A percentile compares a stretch with the other conserved stretches of the same genome.
Evolutionary conservation across 2,329 filamentous ascomycete genomes (phyloP).

Genomic region (Hawksworthiomyces lignivorus): DNA sequence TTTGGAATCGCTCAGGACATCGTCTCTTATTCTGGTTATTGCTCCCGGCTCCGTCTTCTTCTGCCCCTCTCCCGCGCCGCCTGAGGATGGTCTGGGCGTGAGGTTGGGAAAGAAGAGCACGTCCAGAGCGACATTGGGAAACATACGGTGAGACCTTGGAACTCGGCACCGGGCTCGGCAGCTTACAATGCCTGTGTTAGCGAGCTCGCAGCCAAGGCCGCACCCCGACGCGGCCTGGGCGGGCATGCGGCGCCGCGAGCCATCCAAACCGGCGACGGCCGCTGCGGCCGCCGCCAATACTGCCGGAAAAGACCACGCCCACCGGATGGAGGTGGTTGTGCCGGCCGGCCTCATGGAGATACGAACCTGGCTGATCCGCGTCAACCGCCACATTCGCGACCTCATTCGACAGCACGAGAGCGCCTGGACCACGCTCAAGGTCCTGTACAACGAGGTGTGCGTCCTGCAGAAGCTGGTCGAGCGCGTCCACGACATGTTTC

Average conservation of each 20-base stretch:
- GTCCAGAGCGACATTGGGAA: no score
- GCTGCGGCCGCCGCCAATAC: not conserved
- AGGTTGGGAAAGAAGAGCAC: no score
- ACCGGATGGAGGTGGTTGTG: not conserved
- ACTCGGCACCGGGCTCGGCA: no score
- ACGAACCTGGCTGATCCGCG: not conserved
- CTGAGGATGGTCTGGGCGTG: no score
- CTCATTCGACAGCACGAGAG: conserved; percentile 6
- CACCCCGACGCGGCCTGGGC: conserved; percentile 3
- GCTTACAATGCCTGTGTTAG: not conserved
- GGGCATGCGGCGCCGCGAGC: not conserved
- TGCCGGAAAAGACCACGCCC: not conserved
- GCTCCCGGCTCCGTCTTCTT: no score
- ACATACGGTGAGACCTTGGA: no score
- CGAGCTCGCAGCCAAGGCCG: not conserved
- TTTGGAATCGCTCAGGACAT: no score
- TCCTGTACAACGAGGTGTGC: conserved; percentile 4
- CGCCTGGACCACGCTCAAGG: conserved; percentile 1
- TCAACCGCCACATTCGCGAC: conserved; percentile 2
- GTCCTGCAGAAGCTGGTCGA: not conserved
- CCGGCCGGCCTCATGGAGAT: not conserved
- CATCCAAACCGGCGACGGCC: no score
- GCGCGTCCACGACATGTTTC: not conserved
- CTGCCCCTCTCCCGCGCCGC: no score
- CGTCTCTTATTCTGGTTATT: no score